These are phyloP conservation scores for Carex pumila DNA, from an alignment of 176 grass and related monocot genomes.

Conservation along the genomic window DNA sequence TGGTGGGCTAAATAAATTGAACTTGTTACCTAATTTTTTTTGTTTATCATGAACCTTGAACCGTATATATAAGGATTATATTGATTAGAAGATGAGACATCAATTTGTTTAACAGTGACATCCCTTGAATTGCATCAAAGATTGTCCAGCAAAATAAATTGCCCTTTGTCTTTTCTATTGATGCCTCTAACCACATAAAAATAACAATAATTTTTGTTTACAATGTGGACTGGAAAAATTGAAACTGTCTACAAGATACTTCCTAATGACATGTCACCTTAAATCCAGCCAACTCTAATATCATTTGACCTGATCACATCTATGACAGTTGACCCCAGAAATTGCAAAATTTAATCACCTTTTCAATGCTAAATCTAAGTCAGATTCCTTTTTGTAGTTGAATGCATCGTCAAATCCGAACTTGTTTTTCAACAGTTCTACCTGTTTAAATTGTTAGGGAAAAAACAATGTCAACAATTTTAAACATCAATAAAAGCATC, in stretches of 20 bases:
- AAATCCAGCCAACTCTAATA: neutral
- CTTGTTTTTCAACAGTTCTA: conserved; percentile 32
- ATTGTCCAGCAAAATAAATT: too few relatives aligned
- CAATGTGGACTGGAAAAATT: neutral
- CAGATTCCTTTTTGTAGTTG: conserved; percentile 61
- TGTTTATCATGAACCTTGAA: too few relatives aligned
- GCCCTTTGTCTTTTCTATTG: too few relatives aligned
- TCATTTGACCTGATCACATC: neutral
- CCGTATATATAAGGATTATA: too few relatives aligned
- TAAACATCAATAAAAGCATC: neutral
- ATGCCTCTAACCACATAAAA: too few relatives aligned
- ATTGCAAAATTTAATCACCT: conserved; percentile 3
- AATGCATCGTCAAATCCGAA: conserved; percentile 81
- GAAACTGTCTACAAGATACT: neutral
- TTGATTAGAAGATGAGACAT: too few relatives aligned
- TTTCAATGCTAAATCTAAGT: conserved; percentile 29
- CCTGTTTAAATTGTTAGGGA: conserved; percentile 9
- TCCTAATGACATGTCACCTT: neutral
- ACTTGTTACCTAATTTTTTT: too few relatives aligned
- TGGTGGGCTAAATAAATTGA: neutral
- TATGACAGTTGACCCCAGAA: neutral
- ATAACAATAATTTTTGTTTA: too few relatives aligned
- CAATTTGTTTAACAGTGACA: too few relatives aligned
- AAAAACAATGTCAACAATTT: neutral
- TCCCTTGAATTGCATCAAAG: too few relatives aligned